Evolutionary conservation across 306 rosid genomes (phyloP).

Genomic region (Casuarina equisetifolia): DNA sequence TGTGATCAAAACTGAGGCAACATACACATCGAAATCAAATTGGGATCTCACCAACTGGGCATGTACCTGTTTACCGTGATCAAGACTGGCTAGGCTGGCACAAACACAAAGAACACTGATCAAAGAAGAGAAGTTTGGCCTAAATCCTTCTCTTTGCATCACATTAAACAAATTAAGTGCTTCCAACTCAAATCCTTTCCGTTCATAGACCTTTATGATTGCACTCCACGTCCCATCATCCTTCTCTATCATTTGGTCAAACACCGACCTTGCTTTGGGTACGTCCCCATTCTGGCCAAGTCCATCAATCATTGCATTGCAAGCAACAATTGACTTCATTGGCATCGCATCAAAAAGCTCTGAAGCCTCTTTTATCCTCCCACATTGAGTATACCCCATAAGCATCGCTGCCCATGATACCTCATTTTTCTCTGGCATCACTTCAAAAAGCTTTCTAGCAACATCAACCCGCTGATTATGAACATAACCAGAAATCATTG

Average conservation of each 20-base stretch:
- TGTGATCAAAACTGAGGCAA: conserved; percentile 53
- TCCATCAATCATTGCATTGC: conserved; percentile 52
- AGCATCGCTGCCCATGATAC: conserved; percentile 63
- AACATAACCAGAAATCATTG: conserved; percentile 56
- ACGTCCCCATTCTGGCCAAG: conserved; percentile 41
- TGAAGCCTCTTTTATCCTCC: conserved; percentile 54
- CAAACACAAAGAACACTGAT: conserved; percentile 52
- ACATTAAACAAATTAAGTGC: conserved; percentile 44
- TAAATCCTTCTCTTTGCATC: conserved; percentile 55
- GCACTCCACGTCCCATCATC: conserved; percentile 57
- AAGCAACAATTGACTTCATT: conserved; percentile 34
- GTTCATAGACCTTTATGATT: conserved; percentile 52
- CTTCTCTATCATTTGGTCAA: conserved; percentile 51
- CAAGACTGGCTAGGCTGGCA: conserved; percentile 54
- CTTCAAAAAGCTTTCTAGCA: conserved; percentile 59
- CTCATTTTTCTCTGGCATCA: conserved; percentile 55
- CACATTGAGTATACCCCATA: conserved; percentile 48
- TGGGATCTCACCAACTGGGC: conserved; percentile 45
- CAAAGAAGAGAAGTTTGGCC: conserved; percentile 45
- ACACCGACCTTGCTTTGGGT: conserved; percentile 35
- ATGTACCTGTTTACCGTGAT: conserved; percentile 53
- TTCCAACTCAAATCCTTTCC: conserved; percentile 51
- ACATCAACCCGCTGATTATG: conserved; percentile 47
- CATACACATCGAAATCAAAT: conserved; percentile 47
- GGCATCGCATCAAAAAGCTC: conserved; percentile 55